Base-by-base conservation (phyloP, 1,284 basidiomycete genomes). In the Tremellales sp. region DNA sequence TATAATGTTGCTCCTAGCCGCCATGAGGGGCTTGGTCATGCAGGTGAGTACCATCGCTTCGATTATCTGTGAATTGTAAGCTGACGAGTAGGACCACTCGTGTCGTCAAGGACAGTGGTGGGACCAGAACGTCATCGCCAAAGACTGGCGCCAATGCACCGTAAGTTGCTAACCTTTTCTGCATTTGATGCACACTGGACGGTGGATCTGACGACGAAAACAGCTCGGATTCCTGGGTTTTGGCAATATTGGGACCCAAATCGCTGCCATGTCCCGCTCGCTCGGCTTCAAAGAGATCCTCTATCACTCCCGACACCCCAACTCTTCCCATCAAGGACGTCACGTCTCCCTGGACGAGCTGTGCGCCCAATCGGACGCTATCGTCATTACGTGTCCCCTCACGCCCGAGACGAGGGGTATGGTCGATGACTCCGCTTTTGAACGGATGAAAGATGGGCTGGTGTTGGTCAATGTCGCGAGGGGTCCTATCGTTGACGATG, bases 161-260 rank as follows among this genome's bases (percentile, higher is more conserved):
- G 53, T 61, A 19, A 51, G 56, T 55, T 5, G 10, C 43, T 43
- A 24, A 29, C 29, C 29, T 33, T 10, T 33, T 33, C 29, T n/a
- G 29, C 29, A 8, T 33, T 33, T 33, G n/a, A n/a, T n/a, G n/a
- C n/a, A n/a, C n/a, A n/a, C n/a, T n/a, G n/a, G n/a, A n/a, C n/a
- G n/a, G n/a, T n/a, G n/a, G 11, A 35, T 11, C 27, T 23, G 10
- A 22, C 3, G 26, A 21, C n/a, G 15, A 26, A n/a, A n/a, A n/a
- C 46, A 59, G 57, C 49, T 61, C 49, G 61, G 61, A 4, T 56
- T 64, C 45, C 45, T 64, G n/a, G 61, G 61, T 17, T 43, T 64
- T 13, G 61, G 61, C 21, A 52, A 58, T 19, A 61, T 64, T 36
- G 61, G 61, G 2, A 40, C 23, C 4, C 53, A 55, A 33, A 50